Evolutionary conservation across 257 asterid genomes (phyloP), one percentile per base, ranked within the genome.

Genomic region (Nicotiana undulata): DNA sequence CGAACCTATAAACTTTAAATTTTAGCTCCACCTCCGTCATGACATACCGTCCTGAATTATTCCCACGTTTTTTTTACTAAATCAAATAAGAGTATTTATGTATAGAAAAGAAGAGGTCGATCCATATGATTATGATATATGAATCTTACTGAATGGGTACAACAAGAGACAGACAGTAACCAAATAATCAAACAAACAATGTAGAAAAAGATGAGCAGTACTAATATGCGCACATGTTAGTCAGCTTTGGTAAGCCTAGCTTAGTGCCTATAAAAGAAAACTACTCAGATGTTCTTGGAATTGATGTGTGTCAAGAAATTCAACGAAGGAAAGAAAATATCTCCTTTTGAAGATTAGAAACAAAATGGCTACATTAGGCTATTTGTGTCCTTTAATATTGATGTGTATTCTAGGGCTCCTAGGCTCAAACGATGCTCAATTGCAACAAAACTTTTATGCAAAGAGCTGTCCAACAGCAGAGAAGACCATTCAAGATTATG

Each of bases 381-480:
- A 70, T 70, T 12, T 44, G 34, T 68, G 58, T 22, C n/a, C 34
- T 22, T 6, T 70, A 20, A 22, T 70, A 44, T 44, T 44, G 0
- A 37, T 37, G 77, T 70, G 77, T 22, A 70, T 44, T 49, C 53
- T 49, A 12, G 17, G 53, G 3, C 4, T 49, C 20, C 3, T 44
- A 44, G 77, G 22, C 32, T 70, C 7, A 20, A 40, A 6, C 77
- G 10, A 70, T 70, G 77, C 59, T 70, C 77, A 70, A 7, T 40
- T 70, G 22, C 59, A 40, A 6, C 77, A 7, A 44, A 77, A 77
- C 20, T 77, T 55, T 20, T 77, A 77, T 58, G 67, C 31, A 7
- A 77, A 31, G 70, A 77, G 67, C 18, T 77, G 81, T 31, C 81
- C 79, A 8, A 76, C 76, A 20, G 89, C 83, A 17, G 89, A 86